Conservation (phyloP, 208 protist genomes). For the Phytomonas sp. region DNA sequence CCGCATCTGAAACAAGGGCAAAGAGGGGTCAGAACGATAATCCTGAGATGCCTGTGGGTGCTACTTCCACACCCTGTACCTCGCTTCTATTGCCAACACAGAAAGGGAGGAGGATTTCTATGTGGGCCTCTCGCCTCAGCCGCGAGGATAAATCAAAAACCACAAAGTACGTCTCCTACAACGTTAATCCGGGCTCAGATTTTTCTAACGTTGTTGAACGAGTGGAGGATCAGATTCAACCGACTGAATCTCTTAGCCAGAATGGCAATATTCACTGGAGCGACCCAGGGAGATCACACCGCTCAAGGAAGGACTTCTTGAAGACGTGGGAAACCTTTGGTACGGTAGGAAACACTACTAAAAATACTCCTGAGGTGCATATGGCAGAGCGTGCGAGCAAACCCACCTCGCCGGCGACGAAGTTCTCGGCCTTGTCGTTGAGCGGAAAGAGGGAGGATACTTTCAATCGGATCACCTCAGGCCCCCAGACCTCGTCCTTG, state of each 20-base stretch:
- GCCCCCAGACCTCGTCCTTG: background rate
- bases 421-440: background rate
- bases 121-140: background rate
- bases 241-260: background rate
- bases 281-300: background rate
- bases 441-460: background rate
- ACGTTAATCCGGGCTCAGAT: background rate
- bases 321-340: background rate
- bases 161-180: background rate
- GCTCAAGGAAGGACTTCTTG: background rate
- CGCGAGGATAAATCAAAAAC: background rate
- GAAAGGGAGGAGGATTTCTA: background rate
- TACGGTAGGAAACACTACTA: background rate
- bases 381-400: background rate
- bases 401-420: background rate
- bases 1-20: background rate
- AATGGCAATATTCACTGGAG: background rate
- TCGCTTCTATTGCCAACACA: background rate
- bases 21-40: background rate
- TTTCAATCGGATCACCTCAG: background rate
- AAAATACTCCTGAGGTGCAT: background rate
- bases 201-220: background rate
- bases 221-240: background rate
- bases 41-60: background rate
- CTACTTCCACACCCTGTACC: background rate